These are phyloP conservation scores for Nymphaea colorata DNA, from an alignment of 164 flowering plant genomes.

Conservation along the genomic window DNA sequence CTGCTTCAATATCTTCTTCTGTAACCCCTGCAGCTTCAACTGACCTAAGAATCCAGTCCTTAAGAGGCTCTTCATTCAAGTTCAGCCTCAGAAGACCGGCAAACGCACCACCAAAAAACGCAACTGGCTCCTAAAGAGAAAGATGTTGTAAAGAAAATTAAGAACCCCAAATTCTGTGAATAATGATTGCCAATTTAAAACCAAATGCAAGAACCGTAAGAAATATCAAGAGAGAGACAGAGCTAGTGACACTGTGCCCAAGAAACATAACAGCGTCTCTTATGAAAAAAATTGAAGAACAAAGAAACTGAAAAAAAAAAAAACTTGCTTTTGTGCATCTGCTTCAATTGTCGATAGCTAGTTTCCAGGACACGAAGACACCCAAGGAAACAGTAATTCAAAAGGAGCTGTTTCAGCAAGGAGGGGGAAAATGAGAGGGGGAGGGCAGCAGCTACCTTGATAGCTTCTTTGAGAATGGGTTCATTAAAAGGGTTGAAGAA, in stretches of 20 bases:
- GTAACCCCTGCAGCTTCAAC: constrained; percentile 71
- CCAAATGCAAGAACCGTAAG: too few relatives aligned
- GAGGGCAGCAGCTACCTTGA: constrained; percentile 12
- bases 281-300: not conserved
- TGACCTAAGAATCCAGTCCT: constrained; percentile 68
- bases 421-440: not conserved
- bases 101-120: constrained; percentile 78
- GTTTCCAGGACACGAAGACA: too few relatives aligned
- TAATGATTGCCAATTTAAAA: too few relatives aligned
- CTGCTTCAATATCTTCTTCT: constrained; percentile 32
- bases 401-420: not conserved
- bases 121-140: constrained; percentile 67
- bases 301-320: not conserved
- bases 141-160: not conserved
- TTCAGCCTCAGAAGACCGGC: constrained; percentile 79
- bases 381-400: too few relatives aligned
- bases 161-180: not conserved
- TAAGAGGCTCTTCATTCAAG: constrained; percentile 77
- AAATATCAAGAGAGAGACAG: too few relatives aligned
- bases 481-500: constrained; percentile 18
- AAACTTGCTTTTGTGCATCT: not conserved
- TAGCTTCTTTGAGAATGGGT: constrained; percentile 20
- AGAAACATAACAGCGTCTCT: not conserved
- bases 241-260: not conserved
- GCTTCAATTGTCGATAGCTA: too few relatives aligned